Base-by-base conservation (phyloP, 768 basidiomycete genomes). In the Naematelia aurantialba region DNA sequence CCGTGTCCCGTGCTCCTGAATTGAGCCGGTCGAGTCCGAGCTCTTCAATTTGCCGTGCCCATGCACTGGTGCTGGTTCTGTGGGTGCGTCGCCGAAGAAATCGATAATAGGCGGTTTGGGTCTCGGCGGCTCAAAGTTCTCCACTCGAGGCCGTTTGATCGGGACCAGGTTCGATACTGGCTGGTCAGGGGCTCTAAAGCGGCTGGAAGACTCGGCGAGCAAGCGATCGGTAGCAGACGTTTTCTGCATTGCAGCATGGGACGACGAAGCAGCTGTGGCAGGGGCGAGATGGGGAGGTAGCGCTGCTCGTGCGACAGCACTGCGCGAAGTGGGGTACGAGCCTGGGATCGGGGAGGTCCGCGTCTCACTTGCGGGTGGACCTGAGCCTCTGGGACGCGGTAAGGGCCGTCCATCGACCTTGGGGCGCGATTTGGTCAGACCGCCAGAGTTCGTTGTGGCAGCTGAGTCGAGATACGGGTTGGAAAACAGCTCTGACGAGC, bases 381-480 rank as follows among this genome's bases (percentile, higher is more conserved):
- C 21, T 2, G 52, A 26, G 3, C 45, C 10, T 11, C 45, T 14
- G 14, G 45, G 45, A 14, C n/a, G n/a, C n/a, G n/a, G n/a, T n/a
- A n/a, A n/a, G n/a, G n/a, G n/a, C n/a, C n/a, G n/a, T n/a, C n/a
- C n/a, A n/a, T n/a, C n/a, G n/a, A n/a, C n/a, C n/a, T n/a, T n/a
- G n/a, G n/a, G n/a, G n/a, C n/a, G n/a, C n/a, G n/a, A n/a, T n/a
- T n/a, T n/a, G n/a, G n/a, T n/a, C n/a, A n/a, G n/a, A n/a, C n/a
- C n/a, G n/a, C n/a, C n/a, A n/a, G n/a, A n/a, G n/a, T n/a, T n/a
- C n/a, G n/a, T n/a, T n/a, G n/a, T n/a, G n/a, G n/a, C n/a, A n/a
- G n/a, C 8, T 13, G 52, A 42, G 10, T 8, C 47, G 30, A 59
- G 55, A 39, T 63, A 67, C 11, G 59, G 61, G 30, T 67, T 65